Evolutionary conservation across 1,139 yeast species (phyloP), one percentile per base, ranked within the genome.

Genomic region (Suhomyces bolitotheri): DNA sequence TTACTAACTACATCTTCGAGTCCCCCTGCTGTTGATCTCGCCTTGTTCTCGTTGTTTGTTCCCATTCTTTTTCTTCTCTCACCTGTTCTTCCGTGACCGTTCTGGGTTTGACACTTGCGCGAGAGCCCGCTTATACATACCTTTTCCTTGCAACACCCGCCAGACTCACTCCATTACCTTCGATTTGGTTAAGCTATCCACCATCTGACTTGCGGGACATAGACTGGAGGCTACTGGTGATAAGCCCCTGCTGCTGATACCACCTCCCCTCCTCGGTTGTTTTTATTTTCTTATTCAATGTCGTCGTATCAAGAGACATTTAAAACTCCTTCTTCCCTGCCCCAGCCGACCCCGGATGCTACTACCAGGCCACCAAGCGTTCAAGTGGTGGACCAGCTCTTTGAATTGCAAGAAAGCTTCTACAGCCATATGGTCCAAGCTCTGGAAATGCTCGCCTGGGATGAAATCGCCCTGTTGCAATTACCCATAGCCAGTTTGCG

Each of bases 61-160:
- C n/a, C n/a, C n/a, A n/a, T n/a, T n/a, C n/a, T n/a, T n/a, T n/a
- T n/a, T n/a, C n/a, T n/a, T n/a, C n/a, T n/a, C n/a, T n/a, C n/a
- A n/a, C n/a, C n/a, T n/a, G n/a, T n/a, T 22, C n/a, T 22, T 26
- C 22, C 32, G 32, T 23, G 27, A 22, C 13, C 21, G 25, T 22
- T 25, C 31, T 24, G 25, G 29, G 30, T 29, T 34, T 33, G 40
- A 32, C 31, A 34, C 31, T 33, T 37, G 40, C 37, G 40, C 40
- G 40, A 33, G 20, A 29, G 31, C 40, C 39, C 37, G 40, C 36
- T 33, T 37, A 37, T 29, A 37, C 40, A 37, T 37, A 33, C 40
- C 40, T 14, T 33, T 33, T 37, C 37, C 27, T 29, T 31, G 32
- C 32, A 29, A 29, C 32, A 23, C 32, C 27, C 15, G 25, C 16